phyloP scores from a whole-genome alignment of 2,329 filamentous ascomycete species.

The Lachnellula subtilissima region DNA sequence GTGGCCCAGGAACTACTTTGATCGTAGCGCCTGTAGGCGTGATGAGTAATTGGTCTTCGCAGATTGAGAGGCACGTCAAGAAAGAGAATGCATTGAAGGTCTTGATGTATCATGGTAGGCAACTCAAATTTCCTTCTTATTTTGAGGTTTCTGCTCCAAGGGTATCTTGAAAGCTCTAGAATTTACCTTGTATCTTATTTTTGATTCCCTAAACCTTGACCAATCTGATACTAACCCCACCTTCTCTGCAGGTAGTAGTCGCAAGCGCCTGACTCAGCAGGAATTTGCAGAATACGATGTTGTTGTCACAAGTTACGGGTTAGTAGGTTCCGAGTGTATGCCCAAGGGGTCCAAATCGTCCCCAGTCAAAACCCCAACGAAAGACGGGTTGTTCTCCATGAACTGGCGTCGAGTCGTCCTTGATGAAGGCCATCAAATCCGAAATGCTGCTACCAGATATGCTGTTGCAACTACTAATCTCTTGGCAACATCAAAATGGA shows the following conservation, averaged over 20 bases:
- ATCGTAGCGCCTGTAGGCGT: conserved; percentile 80
- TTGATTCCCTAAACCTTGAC: neutral
- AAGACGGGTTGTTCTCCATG: conserved; percentile 54
- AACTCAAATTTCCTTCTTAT: too few relatives aligned
- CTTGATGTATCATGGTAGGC: conserved; percentile 63
- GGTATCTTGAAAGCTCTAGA: neutral
- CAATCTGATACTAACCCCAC: neutral
- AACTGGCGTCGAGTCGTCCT: conserved; percentile 76
- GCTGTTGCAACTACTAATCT: conserved; percentile 64
- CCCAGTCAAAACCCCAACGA: conserved; percentile 36
- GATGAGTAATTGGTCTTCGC: conserved; percentile 86
- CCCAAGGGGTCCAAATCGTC: conserved; percentile 38
- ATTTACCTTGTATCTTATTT: neutral
- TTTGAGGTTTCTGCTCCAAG: too few relatives aligned
- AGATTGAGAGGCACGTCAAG: conserved; percentile 69
- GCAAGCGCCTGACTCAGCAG: conserved; percentile 47
- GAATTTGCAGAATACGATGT: conserved; percentile 66
- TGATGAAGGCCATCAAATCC: conserved; percentile 78
- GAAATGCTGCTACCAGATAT: conserved; percentile 70
- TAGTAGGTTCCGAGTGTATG: conserved; percentile 62
- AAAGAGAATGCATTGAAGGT: conserved; percentile 58
- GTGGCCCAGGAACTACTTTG: conserved; percentile 58
- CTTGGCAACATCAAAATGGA: conserved; percentile 70
- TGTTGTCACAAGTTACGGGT: conserved; percentile 81
- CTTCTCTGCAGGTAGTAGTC: conserved; percentile 37